Evolutionary conservation across 75 land plant species (phyloP).

Genomic region (Picea glauca): DNA sequence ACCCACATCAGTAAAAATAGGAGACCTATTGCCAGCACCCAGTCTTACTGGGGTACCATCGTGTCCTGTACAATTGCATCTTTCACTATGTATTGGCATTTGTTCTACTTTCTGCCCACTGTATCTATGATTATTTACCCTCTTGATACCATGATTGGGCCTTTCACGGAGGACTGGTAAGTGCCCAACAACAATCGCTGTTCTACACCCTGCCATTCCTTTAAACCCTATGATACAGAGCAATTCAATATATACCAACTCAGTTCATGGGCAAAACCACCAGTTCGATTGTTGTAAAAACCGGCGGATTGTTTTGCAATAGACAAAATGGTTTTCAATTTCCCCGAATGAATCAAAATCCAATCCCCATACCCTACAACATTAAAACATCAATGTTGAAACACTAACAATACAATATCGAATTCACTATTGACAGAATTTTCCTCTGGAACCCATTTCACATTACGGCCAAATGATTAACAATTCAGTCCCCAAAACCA

Average conservation of each 20-base stretch:
- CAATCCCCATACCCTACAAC: not conserved
- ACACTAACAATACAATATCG: not conserved
- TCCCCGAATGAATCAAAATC: not conserved
- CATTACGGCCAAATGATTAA: not conserved
- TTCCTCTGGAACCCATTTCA: not conserved
- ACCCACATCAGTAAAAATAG: not conserved
- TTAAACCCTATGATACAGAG: not conserved
- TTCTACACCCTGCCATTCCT: conserved; percentile 2
- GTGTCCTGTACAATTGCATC: not conserved
- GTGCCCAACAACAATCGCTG: not conserved
- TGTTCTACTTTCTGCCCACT: not conserved
- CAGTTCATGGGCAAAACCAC: not conserved
- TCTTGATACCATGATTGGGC: not conserved
- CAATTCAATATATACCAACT: not conserved
- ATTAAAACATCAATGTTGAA: not conserved
- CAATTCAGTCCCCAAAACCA: not conserved
- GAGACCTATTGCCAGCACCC: not conserved
- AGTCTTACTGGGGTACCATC: not conserved
- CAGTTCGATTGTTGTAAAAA: not conserved
- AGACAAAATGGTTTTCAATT: not conserved
- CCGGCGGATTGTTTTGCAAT: not conserved
- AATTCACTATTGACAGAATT: not conserved
- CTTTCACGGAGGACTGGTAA: not conserved
- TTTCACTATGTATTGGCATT: not conserved
- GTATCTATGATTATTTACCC: not conserved